Percentiles rank a stretch among this genome's conserved stretches.
Evolutionary conservation across 305 asterid genomes (phyloP).

Genomic region (Ilex paraguariensis): DNA sequence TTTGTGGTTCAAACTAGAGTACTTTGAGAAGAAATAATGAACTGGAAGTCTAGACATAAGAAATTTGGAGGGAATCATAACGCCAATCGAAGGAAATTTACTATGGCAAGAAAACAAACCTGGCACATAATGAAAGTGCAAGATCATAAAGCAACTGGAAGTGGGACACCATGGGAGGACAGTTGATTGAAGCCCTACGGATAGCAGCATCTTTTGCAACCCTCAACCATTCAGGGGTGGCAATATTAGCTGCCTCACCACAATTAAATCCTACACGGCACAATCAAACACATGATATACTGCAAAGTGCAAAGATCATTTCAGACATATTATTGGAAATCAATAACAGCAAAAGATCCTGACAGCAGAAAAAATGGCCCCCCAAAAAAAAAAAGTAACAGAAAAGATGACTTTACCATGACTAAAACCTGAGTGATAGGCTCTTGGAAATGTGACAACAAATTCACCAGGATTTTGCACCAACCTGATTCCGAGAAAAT

Average conservation of each 20-base stretch:
- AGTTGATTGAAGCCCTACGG: slow-evolving; percentile 94
- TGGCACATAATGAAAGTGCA: slow-evolving; percentile 77
- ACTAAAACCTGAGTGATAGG: slow-evolving; percentile 99
- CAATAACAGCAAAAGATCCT: neutral
- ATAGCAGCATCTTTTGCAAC: slow-evolving; percentile 95
- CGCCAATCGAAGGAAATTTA: slow-evolving; percentile 8
- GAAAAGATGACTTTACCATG: slow-evolving; percentile 55
- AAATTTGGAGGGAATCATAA: no score
- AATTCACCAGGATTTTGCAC: slow-evolving; percentile 99
- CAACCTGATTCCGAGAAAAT: slow-evolving; percentile 49
- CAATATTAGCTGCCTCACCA: slow-evolving; percentile 98
- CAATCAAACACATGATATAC: slow-evolving; percentile 16
- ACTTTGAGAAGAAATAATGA: slow-evolving; percentile 23
- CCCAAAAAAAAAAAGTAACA: slow-evolving; percentile 8
- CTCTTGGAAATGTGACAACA: slow-evolving; percentile 99
- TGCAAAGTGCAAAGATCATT: neutral
- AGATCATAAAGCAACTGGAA: slow-evolving; percentile 91
- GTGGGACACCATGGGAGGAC: slow-evolving; percentile 98
- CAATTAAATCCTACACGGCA: slow-evolving; percentile 78
- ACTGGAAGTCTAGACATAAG: no score
- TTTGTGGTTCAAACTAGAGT: slow-evolving; percentile 18
- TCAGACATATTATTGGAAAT: neutral
- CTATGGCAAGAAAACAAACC: slow-evolving; percentile 47
- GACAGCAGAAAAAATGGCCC: slow-evolving; percentile 13
- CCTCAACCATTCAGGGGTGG: slow-evolving; percentile 98